Evolutionary conservation across 176 grass and related monocot genomes (phyloP).

Genomic region (Hyparrhenia diplandra): DNA sequence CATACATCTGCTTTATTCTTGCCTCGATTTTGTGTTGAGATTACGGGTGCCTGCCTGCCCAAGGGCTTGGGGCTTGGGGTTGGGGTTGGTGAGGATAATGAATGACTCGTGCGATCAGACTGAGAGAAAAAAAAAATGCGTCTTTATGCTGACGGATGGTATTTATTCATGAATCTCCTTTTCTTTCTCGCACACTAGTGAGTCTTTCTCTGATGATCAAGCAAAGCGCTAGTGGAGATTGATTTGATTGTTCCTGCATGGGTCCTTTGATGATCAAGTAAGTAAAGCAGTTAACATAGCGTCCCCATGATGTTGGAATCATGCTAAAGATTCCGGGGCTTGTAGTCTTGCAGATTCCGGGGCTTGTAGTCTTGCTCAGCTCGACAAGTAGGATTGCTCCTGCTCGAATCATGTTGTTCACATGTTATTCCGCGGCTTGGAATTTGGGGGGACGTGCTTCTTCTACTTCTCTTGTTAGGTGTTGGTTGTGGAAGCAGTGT

Average conservation of each 20-base stretch:
- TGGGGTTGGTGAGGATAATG: background rate
- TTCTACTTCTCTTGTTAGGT: background rate
- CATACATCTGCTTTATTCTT: background rate
- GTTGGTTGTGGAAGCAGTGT: background rate
- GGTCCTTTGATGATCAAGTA: background rate
- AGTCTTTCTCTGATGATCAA: background rate
- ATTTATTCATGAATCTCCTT: background rate
- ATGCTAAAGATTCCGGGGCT: background rate
- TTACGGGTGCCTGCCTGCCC: background rate
- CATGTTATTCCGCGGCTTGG: background rate
- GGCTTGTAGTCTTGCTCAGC: background rate
- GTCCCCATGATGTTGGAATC: background rate
- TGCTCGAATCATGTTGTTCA: background rate
- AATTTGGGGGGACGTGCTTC: background rate
- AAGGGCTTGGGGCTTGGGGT: background rate
- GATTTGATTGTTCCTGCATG: background rate
- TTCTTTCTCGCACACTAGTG: background rate
- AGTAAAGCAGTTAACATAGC: background rate
- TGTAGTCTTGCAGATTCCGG: too few relatives aligned
- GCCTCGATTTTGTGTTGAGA: background rate
- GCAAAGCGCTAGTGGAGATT: background rate
- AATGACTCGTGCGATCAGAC: background rate
- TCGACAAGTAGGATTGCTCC: background rate
- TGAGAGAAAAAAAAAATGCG: background rate
- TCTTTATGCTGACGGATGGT: background rate